These are phyloP conservation scores for Epicoccum nigrum DNA, from an alignment of 2,329 filamentous ascomycete genomes.

Conservation along the genomic window DNA sequence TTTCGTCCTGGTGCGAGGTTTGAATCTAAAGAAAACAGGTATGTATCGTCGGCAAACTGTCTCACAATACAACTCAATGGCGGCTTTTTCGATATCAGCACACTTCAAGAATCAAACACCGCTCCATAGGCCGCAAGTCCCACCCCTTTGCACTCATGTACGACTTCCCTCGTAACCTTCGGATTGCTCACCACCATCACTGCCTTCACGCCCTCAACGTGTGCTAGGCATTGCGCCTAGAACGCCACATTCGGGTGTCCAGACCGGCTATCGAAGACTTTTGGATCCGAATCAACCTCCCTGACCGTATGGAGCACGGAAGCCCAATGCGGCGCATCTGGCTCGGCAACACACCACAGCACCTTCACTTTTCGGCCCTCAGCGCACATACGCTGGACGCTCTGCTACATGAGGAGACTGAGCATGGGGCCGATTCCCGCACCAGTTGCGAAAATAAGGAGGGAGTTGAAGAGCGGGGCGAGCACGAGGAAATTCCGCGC, in stretches of 20 bases:
- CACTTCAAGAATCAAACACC: constrained; percentile 28
- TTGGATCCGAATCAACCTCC: constrained; percentile 17
- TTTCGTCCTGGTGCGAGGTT: too few relatives aligned
- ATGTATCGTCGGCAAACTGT: too few relatives aligned
- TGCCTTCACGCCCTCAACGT: constrained; percentile 15
- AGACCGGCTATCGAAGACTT: constrained; percentile 21
- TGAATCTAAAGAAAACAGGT: too few relatives aligned
- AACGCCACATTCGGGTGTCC: constrained; percentile 22
- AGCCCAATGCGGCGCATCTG: constrained; percentile 20
- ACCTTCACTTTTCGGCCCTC: constrained; percentile 15
- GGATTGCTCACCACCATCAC: constrained; percentile 32
- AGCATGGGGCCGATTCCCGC: constrained; percentile 33
- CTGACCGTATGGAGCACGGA: constrained; percentile 22
- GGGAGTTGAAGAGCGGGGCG: constrained; percentile 24
- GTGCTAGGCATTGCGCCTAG: constrained; percentile 16
- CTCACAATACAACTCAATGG: too few relatives aligned
- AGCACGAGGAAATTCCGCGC: constrained; percentile 29
- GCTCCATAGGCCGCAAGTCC: constrained; percentile 29
- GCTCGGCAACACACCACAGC: constrained; percentile 26
- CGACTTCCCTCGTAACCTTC: constrained; percentile 22
- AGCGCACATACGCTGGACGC: constrained; percentile 12
- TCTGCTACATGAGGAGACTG: constrained; percentile 21
- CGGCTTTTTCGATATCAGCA: too few relatives aligned
- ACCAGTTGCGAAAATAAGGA: constrained; percentile 31
- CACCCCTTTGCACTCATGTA: constrained; percentile 15